Percentiles rank a stretch among this genome's conserved stretches.
These are phyloP conservation scores for Malus fusca DNA, from an alignment of 306 rosid genomes.

Conservation along the genomic window DNA sequence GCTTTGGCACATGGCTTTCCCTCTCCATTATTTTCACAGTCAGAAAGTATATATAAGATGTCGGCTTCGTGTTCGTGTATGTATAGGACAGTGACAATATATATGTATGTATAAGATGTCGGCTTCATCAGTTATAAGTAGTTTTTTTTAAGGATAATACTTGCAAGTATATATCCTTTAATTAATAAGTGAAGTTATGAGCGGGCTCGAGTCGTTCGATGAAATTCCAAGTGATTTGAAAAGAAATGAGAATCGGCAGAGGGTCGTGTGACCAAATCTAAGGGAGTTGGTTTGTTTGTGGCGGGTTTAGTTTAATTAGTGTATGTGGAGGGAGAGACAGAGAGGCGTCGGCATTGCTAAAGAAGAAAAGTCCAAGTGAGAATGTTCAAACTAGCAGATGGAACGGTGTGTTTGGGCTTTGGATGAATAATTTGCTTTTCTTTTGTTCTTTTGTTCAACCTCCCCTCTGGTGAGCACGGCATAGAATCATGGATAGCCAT, in stretches of 20 bases:
- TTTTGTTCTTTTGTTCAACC: neutral
- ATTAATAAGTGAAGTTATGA: neutral
- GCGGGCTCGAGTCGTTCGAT: conserved; percentile 18
- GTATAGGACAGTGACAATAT: neutral
- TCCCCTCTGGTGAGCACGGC: neutral
- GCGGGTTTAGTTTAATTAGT: neutral
- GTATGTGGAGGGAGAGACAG: conserved; percentile 14
- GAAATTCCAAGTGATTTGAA: conserved; percentile 31
- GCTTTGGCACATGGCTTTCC: conserved; percentile 28
- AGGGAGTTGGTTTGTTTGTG: conserved; percentile 14
- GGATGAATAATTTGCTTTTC: conserved; percentile 56
- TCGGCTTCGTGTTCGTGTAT: conserved; percentile 5
- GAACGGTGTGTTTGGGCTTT: conserved; percentile 41
- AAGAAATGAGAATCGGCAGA: conserved; percentile 62
- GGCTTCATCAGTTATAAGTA: neutral
- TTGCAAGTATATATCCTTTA: no score
- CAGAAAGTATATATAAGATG: neutral
- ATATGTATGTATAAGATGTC: conserved; percentile 19
- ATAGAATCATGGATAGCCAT: no score
- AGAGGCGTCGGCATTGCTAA: conserved; percentile 24
- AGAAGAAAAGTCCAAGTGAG: conserved; percentile 52
- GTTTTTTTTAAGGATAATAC: neutral
- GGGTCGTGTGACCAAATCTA: conserved; percentile 58
- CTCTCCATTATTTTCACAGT: conserved; percentile 31
- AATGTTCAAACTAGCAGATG: conserved; percentile 77